Conservation (phyloP, 164 flowering plant species). For the Sedum album region DNA sequence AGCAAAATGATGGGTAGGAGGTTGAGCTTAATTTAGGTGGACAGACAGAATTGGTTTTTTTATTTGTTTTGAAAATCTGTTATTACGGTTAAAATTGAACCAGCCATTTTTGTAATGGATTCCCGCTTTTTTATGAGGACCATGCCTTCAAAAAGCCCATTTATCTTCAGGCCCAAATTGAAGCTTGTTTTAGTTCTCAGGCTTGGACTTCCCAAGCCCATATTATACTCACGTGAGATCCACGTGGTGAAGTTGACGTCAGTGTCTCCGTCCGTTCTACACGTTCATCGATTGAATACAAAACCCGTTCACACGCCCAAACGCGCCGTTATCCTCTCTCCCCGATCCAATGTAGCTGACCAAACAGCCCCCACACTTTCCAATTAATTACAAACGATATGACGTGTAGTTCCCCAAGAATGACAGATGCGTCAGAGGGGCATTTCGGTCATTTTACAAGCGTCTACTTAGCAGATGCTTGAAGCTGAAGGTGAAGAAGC, state of each 20-base stretch:
- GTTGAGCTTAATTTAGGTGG: neutral
- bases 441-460: neutral
- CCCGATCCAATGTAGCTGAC: neutral
- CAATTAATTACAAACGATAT: neutral
- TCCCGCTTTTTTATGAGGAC: neutral
- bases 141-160: neutral
- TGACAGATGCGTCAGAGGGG: neutral
- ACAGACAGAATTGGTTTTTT: neutral
- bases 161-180: neutral
- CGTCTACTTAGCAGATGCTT: neutral
- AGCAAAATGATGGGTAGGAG: neutral
- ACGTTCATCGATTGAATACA: neutral
- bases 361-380: neutral
- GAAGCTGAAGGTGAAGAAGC: neutral
- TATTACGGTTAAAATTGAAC: neutral
- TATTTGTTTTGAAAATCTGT: neutral
- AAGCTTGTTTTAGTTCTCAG: neutral
- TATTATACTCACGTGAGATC: neutral
- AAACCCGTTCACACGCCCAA: constrained; percentile 3
- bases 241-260: neutral
- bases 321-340: neutral
- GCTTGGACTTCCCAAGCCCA: neutral
- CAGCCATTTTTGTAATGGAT: neutral
- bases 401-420: neutral
- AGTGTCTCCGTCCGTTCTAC: neutral